These are phyloP conservation scores for Amanita muscaria DNA, from an alignment of 768 basidiomycete genomes.

Conservation along the genomic window DNA sequence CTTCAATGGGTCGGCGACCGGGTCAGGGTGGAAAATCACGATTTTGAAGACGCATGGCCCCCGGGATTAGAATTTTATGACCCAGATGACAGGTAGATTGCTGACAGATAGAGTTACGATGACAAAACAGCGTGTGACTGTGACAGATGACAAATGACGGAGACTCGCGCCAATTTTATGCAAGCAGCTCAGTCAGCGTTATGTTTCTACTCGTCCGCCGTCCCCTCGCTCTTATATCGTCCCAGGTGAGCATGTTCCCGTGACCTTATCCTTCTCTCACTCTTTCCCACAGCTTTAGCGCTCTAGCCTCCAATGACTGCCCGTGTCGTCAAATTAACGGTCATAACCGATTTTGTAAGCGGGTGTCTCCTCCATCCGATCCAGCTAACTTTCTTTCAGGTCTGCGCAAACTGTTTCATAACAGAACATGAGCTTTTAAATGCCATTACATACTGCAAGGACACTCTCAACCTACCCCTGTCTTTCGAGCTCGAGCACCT, in stretches of 20 bases:
- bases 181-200: constrained; percentile 21
- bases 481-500: constrained; percentile 44
- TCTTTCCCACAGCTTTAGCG: background rate
- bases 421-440: constrained; percentile 43
- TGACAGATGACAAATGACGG: constrained; percentile 9
- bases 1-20: constrained; percentile 13
- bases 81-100: constrained; percentile 19
- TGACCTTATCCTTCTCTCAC: constrained; percentile 12
- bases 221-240: constrained; percentile 14
- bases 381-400: constrained; percentile 20
- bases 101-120: background rate
- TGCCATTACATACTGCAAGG: constrained; percentile 40
- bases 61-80: constrained; percentile 30
- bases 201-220: constrained; percentile 24
- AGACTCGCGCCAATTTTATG: background rate
- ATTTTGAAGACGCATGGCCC: constrained; percentile 25
- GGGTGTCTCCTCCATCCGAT: constrained; percentile 4
- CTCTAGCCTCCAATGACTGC: constrained; percentile 24
- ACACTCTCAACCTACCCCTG: constrained; percentile 37
- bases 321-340: constrained; percentile 37
- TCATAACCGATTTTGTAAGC: constrained; percentile 43
- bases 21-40: constrained; percentile 1
- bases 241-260: constrained; percentile 22
- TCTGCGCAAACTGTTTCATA: constrained; percentile 45
- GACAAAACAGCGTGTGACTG: background rate